These are phyloP conservation scores for Conticribra guillardii DNA, from an alignment of 108 stramenopile genomes.

Conservation along the genomic window DNA sequence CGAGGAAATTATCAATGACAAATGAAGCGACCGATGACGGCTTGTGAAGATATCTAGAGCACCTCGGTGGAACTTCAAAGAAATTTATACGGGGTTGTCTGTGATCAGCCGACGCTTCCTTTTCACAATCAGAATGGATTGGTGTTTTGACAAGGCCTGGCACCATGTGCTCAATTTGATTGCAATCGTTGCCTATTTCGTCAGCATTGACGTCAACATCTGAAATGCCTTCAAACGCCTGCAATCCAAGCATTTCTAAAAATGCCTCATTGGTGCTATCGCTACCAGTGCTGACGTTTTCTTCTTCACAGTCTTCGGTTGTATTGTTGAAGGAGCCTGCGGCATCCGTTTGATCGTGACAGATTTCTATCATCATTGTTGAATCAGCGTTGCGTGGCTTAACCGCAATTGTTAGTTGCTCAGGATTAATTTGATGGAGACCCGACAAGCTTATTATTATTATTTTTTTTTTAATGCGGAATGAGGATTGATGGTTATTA, in stretches of 20 bases:
- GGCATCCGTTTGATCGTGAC: too few relatives aligned
- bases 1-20: conserved; percentile 47
- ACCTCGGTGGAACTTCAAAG: conserved; percentile 37
- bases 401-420: too few relatives aligned
- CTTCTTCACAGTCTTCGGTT: too few relatives aligned
- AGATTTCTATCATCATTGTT: too few relatives aligned
- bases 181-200: not conserved
- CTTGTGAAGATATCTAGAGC: conserved; percentile 56
- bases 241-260: conserved; percentile 37
- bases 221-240: not conserved
- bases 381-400: too few relatives aligned
- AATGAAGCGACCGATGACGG: conserved; percentile 57
- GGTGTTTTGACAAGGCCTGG: not conserved
- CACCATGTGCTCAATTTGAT: not conserved
- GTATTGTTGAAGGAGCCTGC: too few relatives aligned
- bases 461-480: too few relatives aligned
- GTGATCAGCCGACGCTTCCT: not conserved
- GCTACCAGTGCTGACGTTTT: conserved; percentile 10
- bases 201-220: not conserved
- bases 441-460: too few relatives aligned
- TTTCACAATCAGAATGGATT: not conserved
- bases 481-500: too few relatives aligned
- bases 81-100: conserved; percentile 14
- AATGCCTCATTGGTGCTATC: conserved; percentile 30
- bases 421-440: too few relatives aligned